phyloP scores from a whole-genome alignment of 352 stramenopile species.

The Globisporangium irregulare region DNA sequence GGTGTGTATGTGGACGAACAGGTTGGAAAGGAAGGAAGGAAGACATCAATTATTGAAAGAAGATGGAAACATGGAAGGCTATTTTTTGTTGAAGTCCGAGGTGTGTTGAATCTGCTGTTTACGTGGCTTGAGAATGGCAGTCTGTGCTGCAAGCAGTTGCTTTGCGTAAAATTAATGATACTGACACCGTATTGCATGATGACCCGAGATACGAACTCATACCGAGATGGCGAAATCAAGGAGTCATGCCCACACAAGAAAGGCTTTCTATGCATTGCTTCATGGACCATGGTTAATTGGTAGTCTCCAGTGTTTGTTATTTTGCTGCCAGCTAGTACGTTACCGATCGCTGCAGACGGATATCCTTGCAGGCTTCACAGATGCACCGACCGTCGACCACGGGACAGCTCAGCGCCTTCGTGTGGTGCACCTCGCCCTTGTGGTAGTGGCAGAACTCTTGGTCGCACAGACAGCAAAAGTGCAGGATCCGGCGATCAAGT shows the following conservation, averaged over 20 bases:
- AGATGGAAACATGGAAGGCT: background rate
- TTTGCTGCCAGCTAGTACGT: slow-evolving; percentile 30
- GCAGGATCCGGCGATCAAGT: slow-evolving; percentile 67
- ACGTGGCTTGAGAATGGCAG: background rate
- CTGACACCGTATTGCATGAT: too few relatives aligned
- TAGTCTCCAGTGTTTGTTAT: background rate
- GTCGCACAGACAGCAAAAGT: slow-evolving; percentile 82
- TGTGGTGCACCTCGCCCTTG: slow-evolving; percentile 76
- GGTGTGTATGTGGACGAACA: background rate
- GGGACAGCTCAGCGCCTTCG: slow-evolving; percentile 72
- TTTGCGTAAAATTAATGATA: background rate
- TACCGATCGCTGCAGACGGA: slow-evolving; percentile 46
- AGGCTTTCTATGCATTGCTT: background rate
- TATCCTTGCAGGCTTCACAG: slow-evolving; percentile 70
- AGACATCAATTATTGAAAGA: slow-evolving; percentile 3
- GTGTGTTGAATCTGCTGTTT: background rate
- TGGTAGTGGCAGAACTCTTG: slow-evolving; percentile 84
- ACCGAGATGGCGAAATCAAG: background rate
- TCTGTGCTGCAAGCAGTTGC: background rate
- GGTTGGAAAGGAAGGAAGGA: background rate
- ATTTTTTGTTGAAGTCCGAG: background rate
- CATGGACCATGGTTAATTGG: background rate
- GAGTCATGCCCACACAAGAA: background rate
- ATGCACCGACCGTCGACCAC: slow-evolving; percentile 77
- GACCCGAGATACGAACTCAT: too few relatives aligned